Base-by-base conservation (phyloP, 352 stramenopile genomes). In the Phytophthora quininea region DNA sequence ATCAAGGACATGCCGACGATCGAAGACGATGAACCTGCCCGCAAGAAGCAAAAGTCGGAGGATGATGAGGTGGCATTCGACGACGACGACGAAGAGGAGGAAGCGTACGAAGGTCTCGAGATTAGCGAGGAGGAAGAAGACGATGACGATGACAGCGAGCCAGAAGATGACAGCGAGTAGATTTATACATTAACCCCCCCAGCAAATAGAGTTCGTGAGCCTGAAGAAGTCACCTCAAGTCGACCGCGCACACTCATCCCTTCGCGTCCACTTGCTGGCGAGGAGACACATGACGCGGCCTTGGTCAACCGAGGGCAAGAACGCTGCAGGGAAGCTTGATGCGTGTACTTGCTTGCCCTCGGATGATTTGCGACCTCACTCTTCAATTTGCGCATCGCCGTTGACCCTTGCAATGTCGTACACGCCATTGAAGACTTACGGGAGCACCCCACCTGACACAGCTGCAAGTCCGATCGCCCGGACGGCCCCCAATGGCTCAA, bases 81-180 rank as follows among this genome's bases (percentile, higher is more conserved):
- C 31, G 77, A 87, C 33, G 80, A 88, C 10, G 73, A 93, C 3
- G 87, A 91, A n/a, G 74, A 85, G 24, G 86, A 95, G 38, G 90
- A 96, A 57, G 79, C 78, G 50, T 95, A 97, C 67, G 90, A 97
- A 74, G 84, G 87, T 6, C 80, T 97, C 10, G 82, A 94, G 62
- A 83, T 91, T 58, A 88, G 76, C 49, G 80, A 90, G 11, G 74
- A 80, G 27, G 80, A 91, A 19, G 74, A 88, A 14, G 71, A 79
- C 14, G 73, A 81, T 2, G 77, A 88, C 0, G 76, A 90, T 2
- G 74, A 82, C 11, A 75, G 83, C 37, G 68, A 79, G n/a, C 47
- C 67, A 14, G 66, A 79, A 9, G 74, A 77, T 1, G 74, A 82
- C 47, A 79, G 76, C 43, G 77, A 88, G 9, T 55, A 55, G 49